A percentile compares a stretch with the other conserved stretches of the same genome.
Evolutionary conservation across 352 stramenopile genomes (phyloP).

Genomic region (Globisporangium splendens): DNA sequence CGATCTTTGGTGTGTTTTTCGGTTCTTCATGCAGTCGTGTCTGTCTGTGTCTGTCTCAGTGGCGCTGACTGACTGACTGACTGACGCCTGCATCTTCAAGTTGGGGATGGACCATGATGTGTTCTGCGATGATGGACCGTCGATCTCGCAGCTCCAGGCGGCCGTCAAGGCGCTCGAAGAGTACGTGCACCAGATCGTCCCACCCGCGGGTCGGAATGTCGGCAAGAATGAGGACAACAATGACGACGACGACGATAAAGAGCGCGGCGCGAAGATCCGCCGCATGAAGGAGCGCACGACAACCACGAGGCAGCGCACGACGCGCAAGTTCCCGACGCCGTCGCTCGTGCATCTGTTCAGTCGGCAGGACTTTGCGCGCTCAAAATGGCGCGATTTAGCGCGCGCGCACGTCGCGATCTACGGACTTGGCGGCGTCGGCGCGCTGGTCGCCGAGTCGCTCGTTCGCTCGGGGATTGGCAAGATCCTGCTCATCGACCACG

Average conservation of each 20-base stretch:
- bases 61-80: background rate
- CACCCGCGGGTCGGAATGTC: background rate
- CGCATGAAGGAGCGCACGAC: background rate
- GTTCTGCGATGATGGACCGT: constrained; percentile 40
- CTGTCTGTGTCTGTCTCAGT: background rate
- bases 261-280: background rate
- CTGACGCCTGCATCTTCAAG: background rate
- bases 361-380: constrained; percentile 18
- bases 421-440: constrained; percentile 26
- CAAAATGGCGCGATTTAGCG: constrained; percentile 24
- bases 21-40: too few species aligned
- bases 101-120: constrained; percentile 28
- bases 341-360: constrained; percentile 28
- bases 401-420: constrained; percentile 26
- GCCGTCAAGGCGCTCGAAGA: constrained; percentile 31
- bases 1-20: too few species aligned
- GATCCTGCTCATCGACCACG: constrained; percentile 33
- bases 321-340: constrained; percentile 1
- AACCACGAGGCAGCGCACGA: background rate
- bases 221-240: too few species aligned
- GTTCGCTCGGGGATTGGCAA: constrained; percentile 28
- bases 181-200: constrained; percentile 28
- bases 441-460: constrained; percentile 26
- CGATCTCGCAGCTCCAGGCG: constrained; percentile 35
- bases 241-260: background rate